Base-by-base conservation (phyloP, 148 eudicot genomes). In the Cornus kousa region DNA sequence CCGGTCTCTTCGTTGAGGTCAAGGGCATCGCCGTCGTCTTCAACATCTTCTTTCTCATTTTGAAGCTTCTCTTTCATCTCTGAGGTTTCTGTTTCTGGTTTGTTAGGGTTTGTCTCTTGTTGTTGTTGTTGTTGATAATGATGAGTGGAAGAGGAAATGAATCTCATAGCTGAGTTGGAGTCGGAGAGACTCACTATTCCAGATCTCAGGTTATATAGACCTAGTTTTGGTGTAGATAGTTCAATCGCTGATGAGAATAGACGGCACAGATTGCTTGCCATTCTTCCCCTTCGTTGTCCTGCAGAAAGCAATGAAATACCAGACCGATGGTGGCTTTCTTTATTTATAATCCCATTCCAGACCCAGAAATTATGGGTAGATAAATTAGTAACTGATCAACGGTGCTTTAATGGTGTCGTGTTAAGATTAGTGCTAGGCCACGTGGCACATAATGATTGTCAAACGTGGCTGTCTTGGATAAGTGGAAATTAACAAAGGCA, bases 1-100 rank as follows among this genome's bases (percentile, higher is more conserved):
- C 98, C 98, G 9, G 97, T 95, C n/a, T 74, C 77, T 76, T 91
- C 80, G 24, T 95, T 95, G 24, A 91, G 60, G 46, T 85, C 89
- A 19, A 80, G 83, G 11, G 75, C 82, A 43, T 74, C 89, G 8
- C 37, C 90, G 5, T 72, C 87, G 3, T 71, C 81, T 3, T 79
- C 87, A 11, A 68, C 46, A 8, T 70, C 74, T 72, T 68, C 72
- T 65, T 71, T 74, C 35, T 46, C 80, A 35, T 48, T 59, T 9
- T 76, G 32, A 37, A 68, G 60, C 55, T 72, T 59, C 74, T 31
- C 77, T 48, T 79, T 75, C 3, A 71, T 37, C 7, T 83, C 82
- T 20, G 83, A 60, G 40, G 57, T 46, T 59, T 70, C 79, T 43
- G 67, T 71, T 11, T 48, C 67, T 32, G n/a, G 85, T n/a, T 72